Evolutionary conservation across 495 filamentous ascomycete species (phyloP).

Genomic region (Sphaerosporella brunnea): DNA sequence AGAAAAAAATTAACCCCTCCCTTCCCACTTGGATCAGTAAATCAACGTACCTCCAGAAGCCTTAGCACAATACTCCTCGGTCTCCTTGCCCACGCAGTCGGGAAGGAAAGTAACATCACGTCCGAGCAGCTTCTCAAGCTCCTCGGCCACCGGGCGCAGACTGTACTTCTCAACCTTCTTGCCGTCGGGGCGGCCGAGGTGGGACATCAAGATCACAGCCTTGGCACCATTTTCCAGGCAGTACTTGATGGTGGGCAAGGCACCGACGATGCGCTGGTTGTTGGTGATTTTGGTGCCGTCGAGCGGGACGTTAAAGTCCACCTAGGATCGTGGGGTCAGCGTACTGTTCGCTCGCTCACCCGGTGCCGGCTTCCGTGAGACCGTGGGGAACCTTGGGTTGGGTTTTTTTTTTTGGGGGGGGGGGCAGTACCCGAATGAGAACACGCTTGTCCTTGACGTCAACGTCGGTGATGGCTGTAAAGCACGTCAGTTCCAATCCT

Average conservation of each 20-base stretch:
- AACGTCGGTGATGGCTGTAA: slow-evolving; percentile 63
- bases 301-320: slow-evolving; percentile 99
- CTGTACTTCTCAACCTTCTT: slow-evolving; percentile 82
- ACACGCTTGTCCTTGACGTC: slow-evolving; percentile 97
- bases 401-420: too few relatives aligned
- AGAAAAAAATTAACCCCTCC: background rate
- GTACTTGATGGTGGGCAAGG: slow-evolving; percentile 95
- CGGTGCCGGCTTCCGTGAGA: too few relatives aligned
- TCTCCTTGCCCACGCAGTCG: slow-evolving; percentile 77
- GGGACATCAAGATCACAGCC: slow-evolving; percentile 93
- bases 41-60: slow-evolving; percentile 40
- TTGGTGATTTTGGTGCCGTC: slow-evolving; percentile 87
- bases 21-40: background rate
- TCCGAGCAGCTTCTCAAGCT: slow-evolving; percentile 74
- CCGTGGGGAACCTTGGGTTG: too few relatives aligned
- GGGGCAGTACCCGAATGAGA: slow-evolving; percentile 64
- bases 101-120: slow-evolving; percentile 68
- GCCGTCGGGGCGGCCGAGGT: slow-evolving; percentile 89
- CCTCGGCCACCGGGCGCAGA: slow-evolving; percentile 75
- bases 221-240: slow-evolving; percentile 88
- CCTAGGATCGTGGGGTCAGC: slow-evolving; percentile 33
- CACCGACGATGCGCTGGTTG: slow-evolving; percentile 93
- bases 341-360: background rate
- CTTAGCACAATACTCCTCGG: slow-evolving; percentile 75
- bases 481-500: background rate